Conservation (phyloP, 2,329 filamentous ascomycete species). For the Aspergillus texensis region DNA sequence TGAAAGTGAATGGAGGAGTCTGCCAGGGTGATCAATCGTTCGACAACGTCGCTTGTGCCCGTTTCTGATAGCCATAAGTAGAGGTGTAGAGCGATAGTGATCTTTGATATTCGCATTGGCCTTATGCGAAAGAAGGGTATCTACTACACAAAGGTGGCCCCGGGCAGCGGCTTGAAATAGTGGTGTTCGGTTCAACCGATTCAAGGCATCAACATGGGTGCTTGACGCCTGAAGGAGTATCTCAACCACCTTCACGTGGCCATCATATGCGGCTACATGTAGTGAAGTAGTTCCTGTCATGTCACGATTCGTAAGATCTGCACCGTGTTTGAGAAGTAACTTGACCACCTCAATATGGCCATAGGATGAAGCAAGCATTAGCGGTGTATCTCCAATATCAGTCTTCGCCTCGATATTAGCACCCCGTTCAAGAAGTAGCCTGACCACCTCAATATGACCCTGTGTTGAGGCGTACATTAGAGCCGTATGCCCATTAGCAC, state of each 20-base stretch:
- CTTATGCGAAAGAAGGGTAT: background rate
- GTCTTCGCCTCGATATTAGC: too few relatives aligned
- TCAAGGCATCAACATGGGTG: background rate
- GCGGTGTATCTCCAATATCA: too few relatives aligned
- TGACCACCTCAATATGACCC: background rate
- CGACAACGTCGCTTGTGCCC: background rate
- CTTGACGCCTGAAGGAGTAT: background rate
- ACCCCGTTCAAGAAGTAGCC: background rate
- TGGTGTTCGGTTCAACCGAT: background rate
- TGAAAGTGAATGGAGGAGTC: background rate
- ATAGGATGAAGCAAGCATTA: too few relatives aligned
- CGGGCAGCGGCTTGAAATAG: background rate
- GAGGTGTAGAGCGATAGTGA: background rate
- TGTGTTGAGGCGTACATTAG: background rate
- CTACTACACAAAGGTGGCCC: background rate
- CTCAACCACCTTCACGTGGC: too few relatives aligned
- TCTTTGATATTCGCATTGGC: background rate
- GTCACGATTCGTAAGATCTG: too few relatives aligned
- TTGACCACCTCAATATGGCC: too few relatives aligned
- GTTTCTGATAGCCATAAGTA: background rate
- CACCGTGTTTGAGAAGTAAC: too few relatives aligned
- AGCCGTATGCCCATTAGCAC: background rate
- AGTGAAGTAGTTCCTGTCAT: too few relatives aligned
- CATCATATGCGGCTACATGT: too few relatives aligned
- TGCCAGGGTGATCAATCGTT: background rate